These are phyloP conservation scores for Orbilia ellipsospora DNA, from an alignment of 2,329 filamentous ascomycete genomes.

Conservation along the genomic window DNA sequence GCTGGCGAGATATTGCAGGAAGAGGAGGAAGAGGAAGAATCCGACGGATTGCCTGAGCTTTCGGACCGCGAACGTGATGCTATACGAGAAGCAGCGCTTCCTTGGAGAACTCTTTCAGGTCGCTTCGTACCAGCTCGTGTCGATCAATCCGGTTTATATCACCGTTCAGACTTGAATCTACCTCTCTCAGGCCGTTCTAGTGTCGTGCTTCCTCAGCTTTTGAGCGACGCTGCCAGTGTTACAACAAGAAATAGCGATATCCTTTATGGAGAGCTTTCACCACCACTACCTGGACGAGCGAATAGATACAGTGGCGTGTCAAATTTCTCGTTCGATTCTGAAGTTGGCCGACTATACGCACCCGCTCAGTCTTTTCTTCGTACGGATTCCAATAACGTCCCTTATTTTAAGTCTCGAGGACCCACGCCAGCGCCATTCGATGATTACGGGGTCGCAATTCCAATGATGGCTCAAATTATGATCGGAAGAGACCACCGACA, in stretches of 20 bases:
- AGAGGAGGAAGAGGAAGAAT: conserved; percentile 26
- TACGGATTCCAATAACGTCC: conserved; percentile 12
- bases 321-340: conserved; percentile 37
- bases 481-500: neutral
- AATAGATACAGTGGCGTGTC: conserved; percentile 40
- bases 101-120: conserved; percentile 49
- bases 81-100: conserved; percentile 40
- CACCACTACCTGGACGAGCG: conserved; percentile 7
- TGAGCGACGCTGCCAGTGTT: conserved; percentile 36
- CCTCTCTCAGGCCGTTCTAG: conserved; percentile 50
- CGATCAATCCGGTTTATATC: conserved; percentile 40
- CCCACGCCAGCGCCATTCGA: conserved; percentile 18
- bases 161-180: conserved; percentile 43
- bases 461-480: conserved; percentile 6
- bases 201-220: conserved; percentile 40
- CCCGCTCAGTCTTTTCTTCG: conserved; percentile 41
- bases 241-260: conserved; percentile 33
- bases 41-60: conserved; percentile 42
- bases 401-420: conserved; percentile 27
- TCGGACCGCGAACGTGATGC: conserved; percentile 44
- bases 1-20: neutral
- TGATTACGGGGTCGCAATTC: conserved; percentile 12
- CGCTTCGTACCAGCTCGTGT: conserved; percentile 50
- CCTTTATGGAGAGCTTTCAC: conserved; percentile 12
- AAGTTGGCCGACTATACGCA: conserved; percentile 47